Conservation (phyloP, 2,329 filamentous ascomycete genomes). For the Phyllosticta paracitricarpa region DNA sequence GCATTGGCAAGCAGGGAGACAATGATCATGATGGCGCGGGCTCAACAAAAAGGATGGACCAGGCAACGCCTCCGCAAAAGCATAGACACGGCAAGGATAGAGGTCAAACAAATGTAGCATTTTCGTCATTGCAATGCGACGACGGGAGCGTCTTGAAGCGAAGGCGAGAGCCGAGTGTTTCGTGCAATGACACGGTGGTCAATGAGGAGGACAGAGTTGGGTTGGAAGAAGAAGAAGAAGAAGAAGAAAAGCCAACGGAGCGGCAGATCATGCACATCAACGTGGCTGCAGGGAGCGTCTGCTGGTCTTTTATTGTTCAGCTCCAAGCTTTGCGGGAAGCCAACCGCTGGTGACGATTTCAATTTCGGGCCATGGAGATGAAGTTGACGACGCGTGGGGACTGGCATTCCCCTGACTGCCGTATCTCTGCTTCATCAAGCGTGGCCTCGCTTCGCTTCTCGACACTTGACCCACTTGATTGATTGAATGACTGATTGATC, state of each 20-base stretch:
- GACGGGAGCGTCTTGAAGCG: background rate
- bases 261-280: constrained; percentile 1
- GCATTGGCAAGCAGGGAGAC: background rate
- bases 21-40: background rate
- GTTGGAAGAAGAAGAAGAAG: background rate
- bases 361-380: background rate
- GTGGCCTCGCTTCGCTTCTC: background rate
- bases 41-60: background rate
- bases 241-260: background rate
- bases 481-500: too few relatives aligned
- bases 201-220: background rate
- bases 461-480: background rate
- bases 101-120: background rate
- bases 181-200: background rate
- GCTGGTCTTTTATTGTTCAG: background rate
- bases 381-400: background rate
- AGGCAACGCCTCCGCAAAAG: background rate
- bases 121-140: background rate
- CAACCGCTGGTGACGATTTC: background rate
- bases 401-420: background rate
- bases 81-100: background rate
- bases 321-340: background rate
- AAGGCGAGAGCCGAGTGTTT: background rate
- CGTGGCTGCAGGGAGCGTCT: constrained; percentile 9
- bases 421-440: background rate